Evolutionary conservation across 495 filamentous ascomycete species (phyloP), one percentile per base, ranked within the genome.

Genomic region (Thermochaetoides thermophila): DNA sequence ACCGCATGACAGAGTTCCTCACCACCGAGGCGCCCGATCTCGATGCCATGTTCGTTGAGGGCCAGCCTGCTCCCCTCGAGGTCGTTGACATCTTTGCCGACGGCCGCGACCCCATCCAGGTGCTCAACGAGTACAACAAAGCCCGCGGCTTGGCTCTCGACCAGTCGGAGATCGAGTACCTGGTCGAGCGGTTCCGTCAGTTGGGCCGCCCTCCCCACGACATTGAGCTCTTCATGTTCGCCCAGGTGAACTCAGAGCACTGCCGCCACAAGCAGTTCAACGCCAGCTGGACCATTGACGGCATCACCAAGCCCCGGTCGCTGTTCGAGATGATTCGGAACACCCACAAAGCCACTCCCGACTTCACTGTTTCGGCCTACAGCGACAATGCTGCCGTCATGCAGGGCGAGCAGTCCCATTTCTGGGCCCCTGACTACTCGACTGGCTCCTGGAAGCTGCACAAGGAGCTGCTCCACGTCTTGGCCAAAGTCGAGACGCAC

Each of bases 161-260:
- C 52, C 63, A 74, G 13, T 77, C 76, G 1, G 86, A 96, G 49
- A 86, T 95, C 44, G 76, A 95, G n/a, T 95, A 96, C 49, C 64
- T 96, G 18, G 78, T 89, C 7, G 71, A 83, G 22, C 80, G 76
- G 19, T 95, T 89, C 55, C 74, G 73, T 17, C 63, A 78, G 27
- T 68, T 83, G 15, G 78, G 78, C 10, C 65, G 73, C 68, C 49
- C 76, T 56, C 86, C 85, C 0, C 77, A 78, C 27, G 89, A 97
- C 57, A 79, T 94, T 32, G 89, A 97, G 59, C 68, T 96, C 10
- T 96, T 93, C 67, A 96, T 96, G 91, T 97, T 96, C 53, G 87
- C 86, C 17, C 89, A 97, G 56, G 86, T 97, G 42, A 84, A 85
- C 54, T 84, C 80, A 2, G 79, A 84, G 57, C 79, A 84, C 49